Conservation (phyloP, 352 stramenopile genomes). For the Globisporangium heterothallicum region DNA sequence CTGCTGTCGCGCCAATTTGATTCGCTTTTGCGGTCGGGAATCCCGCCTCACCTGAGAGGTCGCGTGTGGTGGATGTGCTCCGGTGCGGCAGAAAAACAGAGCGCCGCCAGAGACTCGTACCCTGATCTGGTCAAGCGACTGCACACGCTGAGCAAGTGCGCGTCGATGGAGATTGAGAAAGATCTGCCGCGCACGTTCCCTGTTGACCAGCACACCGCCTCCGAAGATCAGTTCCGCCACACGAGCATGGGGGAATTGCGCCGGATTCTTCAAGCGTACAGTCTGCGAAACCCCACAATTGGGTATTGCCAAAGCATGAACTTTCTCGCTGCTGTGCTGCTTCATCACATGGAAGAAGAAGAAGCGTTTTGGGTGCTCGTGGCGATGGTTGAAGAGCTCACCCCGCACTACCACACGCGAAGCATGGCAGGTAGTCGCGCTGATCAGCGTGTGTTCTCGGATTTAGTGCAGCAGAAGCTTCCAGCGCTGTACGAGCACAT, state of each 20-base stretch:
- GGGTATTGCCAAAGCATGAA: conserved; percentile 91
- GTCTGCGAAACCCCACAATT: conserved; percentile 71
- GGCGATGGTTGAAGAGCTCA: conserved; percentile 86
- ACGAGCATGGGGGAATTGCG: conserved; percentile 59
- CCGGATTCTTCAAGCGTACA: conserved; percentile 82
- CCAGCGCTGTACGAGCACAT: conserved; percentile 68
- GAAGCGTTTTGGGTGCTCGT: conserved; percentile 86
- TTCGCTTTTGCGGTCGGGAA: conserved; percentile 45
- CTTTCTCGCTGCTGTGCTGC: conserved; percentile 71
- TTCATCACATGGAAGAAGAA: conserved; percentile 81
- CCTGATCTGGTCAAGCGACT: conserved; percentile 42
- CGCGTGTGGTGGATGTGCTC: conserved; percentile 83
- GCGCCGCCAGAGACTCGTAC: conserved; percentile 44
- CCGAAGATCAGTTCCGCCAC: conserved; percentile 18
- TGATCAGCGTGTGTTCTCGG: conserved; percentile 84
- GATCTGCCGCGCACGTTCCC: conserved; percentile 83
- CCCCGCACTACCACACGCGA: conserved; percentile 84
- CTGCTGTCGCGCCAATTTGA: conserved; percentile 63
- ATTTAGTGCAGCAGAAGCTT: conserved; percentile 84
- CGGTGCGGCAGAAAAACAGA: conserved; percentile 48
- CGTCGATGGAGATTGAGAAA: conserved; percentile 85
- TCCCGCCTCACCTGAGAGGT: conserved; percentile 60
- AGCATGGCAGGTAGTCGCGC: conserved; percentile 87
- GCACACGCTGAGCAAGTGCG: conserved; percentile 54
- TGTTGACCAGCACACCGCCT: conserved; percentile 16